Evolutionary conservation across 192 early-diverging fungal genomes (phyloP), one percentile per base, ranked within the genome.

Genomic region (Chytriomyces hyalinus): DNA sequence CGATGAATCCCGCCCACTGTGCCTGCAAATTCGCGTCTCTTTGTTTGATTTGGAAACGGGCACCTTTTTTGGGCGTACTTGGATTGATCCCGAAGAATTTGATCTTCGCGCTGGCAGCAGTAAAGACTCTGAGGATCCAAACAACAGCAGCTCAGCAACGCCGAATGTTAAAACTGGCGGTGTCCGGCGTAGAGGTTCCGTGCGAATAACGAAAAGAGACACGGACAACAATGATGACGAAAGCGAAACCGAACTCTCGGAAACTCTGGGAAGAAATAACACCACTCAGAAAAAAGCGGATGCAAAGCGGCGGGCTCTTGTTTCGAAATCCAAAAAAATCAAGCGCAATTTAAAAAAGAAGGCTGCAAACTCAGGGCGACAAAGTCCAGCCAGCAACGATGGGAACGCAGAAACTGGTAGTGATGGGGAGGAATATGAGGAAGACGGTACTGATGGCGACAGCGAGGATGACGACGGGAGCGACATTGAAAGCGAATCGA

Each of bases 31-130:
- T 5, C 79, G 73, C 2, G 47, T 53, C 8, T 47, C 36, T 28
- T 46, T 75, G 45, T 80, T 80, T 68, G 79, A 80, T 51, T 48
- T 80, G 17, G 79, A 80, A 48, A 68, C n/a, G 5, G 61, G 57
- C 22, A 57, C 57, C 8, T 80, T 80, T 68, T 80, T 80, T 71
- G 79, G 79, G 15, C 20, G 75, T 6, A 80, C 79, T 8, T 80
- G 79, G 79, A 71, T 80, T 4, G 53, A 70, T 36, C 73, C 77
- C 26, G 44, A 20, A 1, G 61, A 72, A 65, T 49, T 68, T 51
- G 70, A 78, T 50, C 26, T 78, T n/a, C 50, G 77, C 10, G 53
- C 36, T 36, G 28, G 5, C 9, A 45, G 43, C 7, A 28, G 13
- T 28, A 46, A 46, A 67, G 65, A 67, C 7, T 28, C 43, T n/a